Conservation (phyloP, 208 protist species). For the Trypanosomatidae sp. region DNA sequence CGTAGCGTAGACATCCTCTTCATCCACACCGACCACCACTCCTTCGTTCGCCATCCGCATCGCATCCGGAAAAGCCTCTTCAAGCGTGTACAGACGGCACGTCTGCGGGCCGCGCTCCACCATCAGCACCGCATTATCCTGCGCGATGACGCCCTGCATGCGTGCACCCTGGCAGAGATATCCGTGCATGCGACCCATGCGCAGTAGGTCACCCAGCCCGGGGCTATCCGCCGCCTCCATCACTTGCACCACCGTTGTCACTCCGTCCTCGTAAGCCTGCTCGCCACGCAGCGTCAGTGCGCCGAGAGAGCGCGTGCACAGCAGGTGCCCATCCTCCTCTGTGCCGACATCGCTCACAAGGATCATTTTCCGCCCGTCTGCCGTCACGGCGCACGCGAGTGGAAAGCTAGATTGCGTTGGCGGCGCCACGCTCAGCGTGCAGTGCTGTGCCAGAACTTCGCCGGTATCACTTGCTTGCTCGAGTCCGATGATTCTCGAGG, state of each 20-base stretch:
- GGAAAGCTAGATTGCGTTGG: slow-evolving; percentile 46
- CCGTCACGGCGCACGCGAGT: slow-evolving; percentile 55
- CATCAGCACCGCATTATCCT: slow-evolving; percentile 22
- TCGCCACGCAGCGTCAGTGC: slow-evolving; percentile 37
- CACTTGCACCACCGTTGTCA: slow-evolving; percentile 32
- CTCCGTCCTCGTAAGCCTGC: slow-evolving; percentile 4
- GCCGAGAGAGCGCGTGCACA: slow-evolving; percentile 51
- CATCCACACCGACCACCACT: slow-evolving; percentile 30
- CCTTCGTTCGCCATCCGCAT: slow-evolving; percentile 26
- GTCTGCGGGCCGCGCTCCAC: slow-evolving; percentile 25
- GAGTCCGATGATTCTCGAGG: slow-evolving; percentile 1
- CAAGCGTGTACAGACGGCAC: slow-evolving; percentile 34
- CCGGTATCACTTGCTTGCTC: slow-evolving; percentile 10
- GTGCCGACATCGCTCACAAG: slow-evolving; percentile 53
- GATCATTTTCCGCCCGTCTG: slow-evolving; percentile 24
- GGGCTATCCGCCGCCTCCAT: slow-evolving; percentile 21
- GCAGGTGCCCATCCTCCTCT: slow-evolving; percentile 64
- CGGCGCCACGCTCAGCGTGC: slow-evolving; percentile 39
- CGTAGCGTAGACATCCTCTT: slow-evolving; percentile 15
- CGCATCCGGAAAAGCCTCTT: slow-evolving; percentile 12
- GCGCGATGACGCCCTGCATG: slow-evolving; percentile 24
- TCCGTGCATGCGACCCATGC: slow-evolving; percentile 4
- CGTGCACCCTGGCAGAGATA: slow-evolving; percentile 35
- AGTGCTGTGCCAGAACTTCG: slow-evolving; percentile 46
- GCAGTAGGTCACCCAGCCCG: slow-evolving; percentile 16